These are phyloP conservation scores for Picochlorum sp. DNA, from an alignment of 139 green algal species.

Conservation along the genomic window DNA sequence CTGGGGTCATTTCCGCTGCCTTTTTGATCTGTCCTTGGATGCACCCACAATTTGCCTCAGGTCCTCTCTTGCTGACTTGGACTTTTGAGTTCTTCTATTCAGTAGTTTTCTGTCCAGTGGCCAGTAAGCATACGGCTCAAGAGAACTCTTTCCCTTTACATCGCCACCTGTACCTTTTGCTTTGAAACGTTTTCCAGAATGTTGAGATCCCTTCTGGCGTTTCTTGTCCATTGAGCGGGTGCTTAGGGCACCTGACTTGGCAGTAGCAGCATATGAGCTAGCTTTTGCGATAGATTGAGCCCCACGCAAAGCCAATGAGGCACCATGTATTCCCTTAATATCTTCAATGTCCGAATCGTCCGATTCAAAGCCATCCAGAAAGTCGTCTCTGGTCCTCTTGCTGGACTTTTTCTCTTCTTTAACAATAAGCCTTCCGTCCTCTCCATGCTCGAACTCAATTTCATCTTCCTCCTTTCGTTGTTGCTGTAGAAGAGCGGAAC, in stretches of 20 bases:
- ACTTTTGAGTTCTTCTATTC: conserved; percentile 73
- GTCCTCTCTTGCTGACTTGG: conserved; percentile 21
- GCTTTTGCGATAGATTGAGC: conserved; percentile 41
- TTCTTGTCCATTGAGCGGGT: not conserved
- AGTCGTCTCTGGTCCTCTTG: conserved; percentile 2
- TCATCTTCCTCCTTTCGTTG: conserved; percentile 9
- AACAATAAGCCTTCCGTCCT: conserved; percentile 55
- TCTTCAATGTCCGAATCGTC: conserved; percentile 67
- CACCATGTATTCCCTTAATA: conserved; percentile 25
- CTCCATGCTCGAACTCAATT: conserved; percentile 27
- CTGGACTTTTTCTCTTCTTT: conserved; percentile 48
- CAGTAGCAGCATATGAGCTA: conserved; percentile 8
- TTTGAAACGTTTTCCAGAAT: conserved; percentile 61
- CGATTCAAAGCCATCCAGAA: conserved; percentile 12
- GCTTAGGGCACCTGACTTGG: conserved; percentile 1
- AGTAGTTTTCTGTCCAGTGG: conserved; percentile 90
- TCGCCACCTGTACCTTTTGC: conserved; percentile 48
- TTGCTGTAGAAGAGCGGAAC: not conserved
- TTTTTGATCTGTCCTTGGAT: conserved; percentile 36
- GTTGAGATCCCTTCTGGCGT: conserved; percentile 19
- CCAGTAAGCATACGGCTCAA: conserved; percentile 98
- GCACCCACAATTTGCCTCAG: conserved; percentile 43
- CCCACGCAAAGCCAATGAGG: conserved; percentile 25
- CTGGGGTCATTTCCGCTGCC: conserved; percentile 43
- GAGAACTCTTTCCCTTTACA: conserved; percentile 53